A percentile compares a stretch with the other conserved stretches of the same genome.
Evolutionary conservation across 371 early-diverging fungal species (phyloP).

Genomic region (Mucor ambiguus): DNA sequence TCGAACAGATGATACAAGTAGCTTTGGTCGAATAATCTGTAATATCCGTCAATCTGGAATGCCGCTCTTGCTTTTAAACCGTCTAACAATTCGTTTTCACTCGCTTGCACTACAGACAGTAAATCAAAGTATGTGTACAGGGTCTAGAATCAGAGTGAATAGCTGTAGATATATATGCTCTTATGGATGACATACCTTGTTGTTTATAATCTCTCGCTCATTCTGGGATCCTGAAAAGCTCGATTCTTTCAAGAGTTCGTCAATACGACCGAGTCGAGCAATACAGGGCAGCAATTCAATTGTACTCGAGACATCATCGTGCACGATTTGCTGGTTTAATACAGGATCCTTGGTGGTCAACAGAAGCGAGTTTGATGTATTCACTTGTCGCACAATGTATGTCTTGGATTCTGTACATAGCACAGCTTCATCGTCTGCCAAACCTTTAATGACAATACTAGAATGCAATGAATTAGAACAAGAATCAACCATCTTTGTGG

Average conservation of each 20-base stretch:
- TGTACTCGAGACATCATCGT: constrained; percentile 41
- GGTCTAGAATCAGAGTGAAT: constrained; percentile 10
- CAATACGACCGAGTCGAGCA: constrained; percentile 43
- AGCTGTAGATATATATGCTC: not conserved
- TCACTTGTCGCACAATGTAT: constrained; percentile 50
- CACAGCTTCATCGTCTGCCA: constrained; percentile 58
- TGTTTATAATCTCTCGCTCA: constrained; percentile 17
- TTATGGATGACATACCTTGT: not conserved
- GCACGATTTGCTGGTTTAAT: constrained; percentile 17
- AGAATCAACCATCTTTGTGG: not conserved
- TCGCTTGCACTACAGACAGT: constrained; percentile 54
- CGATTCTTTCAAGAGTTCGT: constrained; percentile 31
- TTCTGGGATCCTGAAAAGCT: constrained; percentile 45
- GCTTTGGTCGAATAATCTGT: constrained; percentile 35
- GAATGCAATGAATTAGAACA: not conserved
- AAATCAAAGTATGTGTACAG: constrained; percentile 38
- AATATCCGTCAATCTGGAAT: constrained; percentile 44
- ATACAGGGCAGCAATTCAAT: constrained; percentile 50
- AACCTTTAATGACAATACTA: constrained; percentile 49
- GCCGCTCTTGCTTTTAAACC: constrained; percentile 44
- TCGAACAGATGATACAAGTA: constrained; percentile 41
- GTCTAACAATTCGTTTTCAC: constrained; percentile 43
- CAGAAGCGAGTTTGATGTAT: constrained; percentile 60
- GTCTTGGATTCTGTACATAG: constrained; percentile 56
- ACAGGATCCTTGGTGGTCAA: constrained; percentile 18